These are phyloP conservation scores for Gossypium gossypioides DNA, from an alignment of 441 rosid species.

Conservation along the genomic window DNA sequence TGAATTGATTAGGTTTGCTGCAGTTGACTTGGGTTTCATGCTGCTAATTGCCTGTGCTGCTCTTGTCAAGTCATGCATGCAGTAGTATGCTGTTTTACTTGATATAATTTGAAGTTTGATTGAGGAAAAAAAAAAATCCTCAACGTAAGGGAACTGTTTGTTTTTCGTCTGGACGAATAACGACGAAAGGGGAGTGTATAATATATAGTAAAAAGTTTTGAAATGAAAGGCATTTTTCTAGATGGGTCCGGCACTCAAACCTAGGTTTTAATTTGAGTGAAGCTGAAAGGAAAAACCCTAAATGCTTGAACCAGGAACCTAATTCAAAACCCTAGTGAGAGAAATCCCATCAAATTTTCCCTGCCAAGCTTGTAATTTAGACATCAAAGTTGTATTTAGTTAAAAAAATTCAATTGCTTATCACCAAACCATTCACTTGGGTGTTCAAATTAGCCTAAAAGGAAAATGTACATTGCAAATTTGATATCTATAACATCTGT, in stretches of 20 bases:
- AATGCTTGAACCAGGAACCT: background rate
- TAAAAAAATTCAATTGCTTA: background rate
- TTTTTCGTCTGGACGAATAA: background rate
- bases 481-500: no score
- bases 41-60: no score
- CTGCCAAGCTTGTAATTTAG: no score
- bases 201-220: background rate
- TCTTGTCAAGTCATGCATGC: no score
- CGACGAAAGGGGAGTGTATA: background rate
- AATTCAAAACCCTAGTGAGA: background rate
- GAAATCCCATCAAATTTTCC: background rate
- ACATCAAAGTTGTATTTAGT: no score
- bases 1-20: no score
- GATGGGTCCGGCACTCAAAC: background rate
- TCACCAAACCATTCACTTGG: background rate
- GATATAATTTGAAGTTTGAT: background rate
- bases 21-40: no score
- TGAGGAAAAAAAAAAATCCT: background rate
- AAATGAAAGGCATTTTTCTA: background rate
- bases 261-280: background rate
- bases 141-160: background rate
- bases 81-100: no score
- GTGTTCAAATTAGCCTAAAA: background rate
- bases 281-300: background rate
- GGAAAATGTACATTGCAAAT: no score